Evolutionary conservation across 148 eudicot genomes (phyloP), one percentile per base, ranked within the genome.

Genomic region (Bassia scoparia): DNA sequence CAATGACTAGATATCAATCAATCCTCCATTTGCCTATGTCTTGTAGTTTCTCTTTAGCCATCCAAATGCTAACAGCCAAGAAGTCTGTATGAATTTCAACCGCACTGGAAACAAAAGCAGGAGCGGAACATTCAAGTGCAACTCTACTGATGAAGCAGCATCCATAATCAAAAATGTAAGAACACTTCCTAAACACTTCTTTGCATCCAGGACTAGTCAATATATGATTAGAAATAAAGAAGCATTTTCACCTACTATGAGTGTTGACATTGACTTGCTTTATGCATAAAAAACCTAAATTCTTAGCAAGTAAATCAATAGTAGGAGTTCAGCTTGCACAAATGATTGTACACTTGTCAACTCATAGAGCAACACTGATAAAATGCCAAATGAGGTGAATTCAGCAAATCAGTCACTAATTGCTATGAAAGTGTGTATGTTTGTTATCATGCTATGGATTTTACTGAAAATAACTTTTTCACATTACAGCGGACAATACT

Each of bases 251-350:
- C n/a, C n/a, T n/a, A n/a, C n/a, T n/a, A n/a, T n/a, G n/a, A n/a
- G n/a, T n/a, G n/a, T n/a, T n/a, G n/a, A n/a, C n/a, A n/a, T n/a
- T n/a, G n/a, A n/a, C n/a, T n/a, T n/a, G n/a, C n/a, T n/a, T n/a
- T n/a, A n/a, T n/a, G n/a, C n/a, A n/a, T n/a, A n/a, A n/a, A n/a
- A n/a, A n/a, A n/a, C n/a, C n/a, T n/a, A n/a, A n/a, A n/a, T n/a
- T n/a, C n/a, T n/a, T n/a, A n/a, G n/a, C n/a, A n/a, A n/a, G n/a
- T n/a, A n/a, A n/a, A n/a, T n/a, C n/a, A n/a, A n/a, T n/a, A n/a
- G 46, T 83, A 94, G 98, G 96, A 91, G 94, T 83, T 88, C 97
- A 69, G 98, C 98, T 74, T 94, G 98, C 82, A 94, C n/a, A 91
- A 83, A 91, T 95, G 97, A 87, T 89, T 60, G 97, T 9, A 91